Percentiles rank a stretch among this genome's conserved stretches.
These are phyloP conservation scores for Hypericum androsaemum DNA, from an alignment of 345 rosid species.

Conservation along the genomic window DNA sequence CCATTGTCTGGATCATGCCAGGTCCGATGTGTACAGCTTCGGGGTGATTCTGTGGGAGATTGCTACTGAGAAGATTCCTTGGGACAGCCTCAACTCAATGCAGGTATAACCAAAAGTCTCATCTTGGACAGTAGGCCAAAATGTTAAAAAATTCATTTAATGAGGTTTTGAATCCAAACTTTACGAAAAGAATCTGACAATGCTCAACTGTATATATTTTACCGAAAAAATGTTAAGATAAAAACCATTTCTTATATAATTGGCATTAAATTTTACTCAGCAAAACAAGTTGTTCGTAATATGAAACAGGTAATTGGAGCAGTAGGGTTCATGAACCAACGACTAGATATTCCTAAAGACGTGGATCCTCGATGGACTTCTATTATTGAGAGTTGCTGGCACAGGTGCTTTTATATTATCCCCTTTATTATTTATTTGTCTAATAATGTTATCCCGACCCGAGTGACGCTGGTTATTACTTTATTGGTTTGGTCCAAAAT, in stretches of 20 bases:
- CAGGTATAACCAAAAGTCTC: slow-evolving; percentile 40
- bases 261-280: neutral
- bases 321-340: slow-evolving; percentile 95
- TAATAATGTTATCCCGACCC: no score
- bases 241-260: no score
- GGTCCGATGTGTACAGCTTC: slow-evolving; percentile 94
- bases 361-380: slow-evolving; percentile 78
- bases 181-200: no score
- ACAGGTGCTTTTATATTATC: slow-evolving; percentile 36
- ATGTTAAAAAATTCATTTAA: no score
- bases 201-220: no score
- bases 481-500: no score
- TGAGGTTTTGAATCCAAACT: no score
- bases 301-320: slow-evolving; percentile 84
- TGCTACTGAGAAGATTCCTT: slow-evolving; percentile 89
- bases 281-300: no score
- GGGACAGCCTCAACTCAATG: slow-evolving; percentile 93
- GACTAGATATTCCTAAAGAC: slow-evolving; percentile 74
- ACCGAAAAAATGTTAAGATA: no score
- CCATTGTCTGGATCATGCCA: slow-evolving; percentile 19
- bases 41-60: slow-evolving; percentile 96
- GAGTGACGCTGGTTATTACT: no score
- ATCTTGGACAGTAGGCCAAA: neutral
- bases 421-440: no score
- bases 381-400: slow-evolving; percentile 87